These are phyloP conservation scores for Ceratocystis harringtonii DNA, from an alignment of 2,329 filamentous ascomycete species.

Conservation along the genomic window DNA sequence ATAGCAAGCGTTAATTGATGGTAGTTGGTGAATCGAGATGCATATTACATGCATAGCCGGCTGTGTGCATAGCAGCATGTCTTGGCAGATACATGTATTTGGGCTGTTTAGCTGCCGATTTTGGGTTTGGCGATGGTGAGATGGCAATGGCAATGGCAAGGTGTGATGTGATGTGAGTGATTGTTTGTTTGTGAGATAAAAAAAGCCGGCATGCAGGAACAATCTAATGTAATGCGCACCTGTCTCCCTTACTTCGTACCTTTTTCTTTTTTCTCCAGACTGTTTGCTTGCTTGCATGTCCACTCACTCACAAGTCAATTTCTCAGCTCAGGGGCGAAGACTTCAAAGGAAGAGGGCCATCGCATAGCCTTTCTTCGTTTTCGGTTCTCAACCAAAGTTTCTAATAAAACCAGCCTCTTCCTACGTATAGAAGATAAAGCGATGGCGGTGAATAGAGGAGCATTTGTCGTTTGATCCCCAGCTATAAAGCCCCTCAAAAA, in stretches of 20 bases:
- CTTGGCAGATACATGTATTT: neutral
- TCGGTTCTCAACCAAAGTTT: neutral
- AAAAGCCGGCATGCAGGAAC: neutral
- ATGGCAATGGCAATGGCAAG: neutral
- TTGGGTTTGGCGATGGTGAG: neutral
- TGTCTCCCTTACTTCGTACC: neutral
- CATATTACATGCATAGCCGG: neutral
- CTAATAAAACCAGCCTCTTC: neutral
- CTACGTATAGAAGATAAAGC: neutral
- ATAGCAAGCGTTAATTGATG: too few relatives aligned
- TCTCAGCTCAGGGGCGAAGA: neutral
- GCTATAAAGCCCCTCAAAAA: neutral
- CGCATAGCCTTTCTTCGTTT: neutral
- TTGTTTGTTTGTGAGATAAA: neutral
- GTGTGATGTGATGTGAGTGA: neutral
- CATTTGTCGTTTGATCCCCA: neutral
- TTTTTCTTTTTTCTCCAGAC: neutral
- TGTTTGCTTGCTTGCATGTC: too few relatives aligned
- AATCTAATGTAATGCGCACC: neutral
- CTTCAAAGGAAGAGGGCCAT: neutral
- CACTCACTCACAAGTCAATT: neutral
- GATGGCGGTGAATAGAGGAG: neutral
- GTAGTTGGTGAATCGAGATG: neutral
- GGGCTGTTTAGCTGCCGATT: neutral
- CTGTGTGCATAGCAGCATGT: conserved; percentile 1